Conservation (phyloP, 164 flowering plant genomes). For the Vitis vinifera region DNA sequence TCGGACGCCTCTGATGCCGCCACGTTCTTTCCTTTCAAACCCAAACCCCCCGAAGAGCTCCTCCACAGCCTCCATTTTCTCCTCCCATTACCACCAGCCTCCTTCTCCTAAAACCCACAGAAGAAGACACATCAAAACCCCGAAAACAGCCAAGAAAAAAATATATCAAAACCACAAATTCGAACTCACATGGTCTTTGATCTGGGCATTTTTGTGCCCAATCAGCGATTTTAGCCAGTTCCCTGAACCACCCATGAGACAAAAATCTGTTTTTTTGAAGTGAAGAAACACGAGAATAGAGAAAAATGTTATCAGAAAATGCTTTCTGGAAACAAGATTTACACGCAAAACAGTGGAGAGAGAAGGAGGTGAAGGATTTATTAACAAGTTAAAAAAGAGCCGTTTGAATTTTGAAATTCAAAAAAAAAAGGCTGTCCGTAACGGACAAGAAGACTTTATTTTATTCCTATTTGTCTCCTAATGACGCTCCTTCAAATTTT, state of each 20-base stretch:
- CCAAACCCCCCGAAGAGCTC: constrained; percentile 49
- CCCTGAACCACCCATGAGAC: constrained; percentile 76
- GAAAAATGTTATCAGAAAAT: not conserved
- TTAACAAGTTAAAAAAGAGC: not conserved
- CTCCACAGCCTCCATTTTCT: constrained; percentile 73
- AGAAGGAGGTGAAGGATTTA: not conserved
- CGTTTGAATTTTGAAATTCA: constrained; percentile 27
- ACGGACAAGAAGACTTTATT: constrained; percentile 2
- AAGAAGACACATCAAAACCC: not conserved
- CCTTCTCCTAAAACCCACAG: constrained; percentile 30
- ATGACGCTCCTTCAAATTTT: no score
- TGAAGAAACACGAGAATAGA: not conserved
- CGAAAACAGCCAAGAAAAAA: not conserved
- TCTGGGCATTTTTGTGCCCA: constrained; percentile 46
- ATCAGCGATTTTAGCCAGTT: constrained; percentile 83
- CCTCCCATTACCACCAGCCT: constrained; percentile 31
- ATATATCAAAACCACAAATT: constrained; percentile 2
- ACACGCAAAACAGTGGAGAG: not conserved
- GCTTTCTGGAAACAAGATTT: not conserved
- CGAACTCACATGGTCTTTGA: constrained; percentile 44
- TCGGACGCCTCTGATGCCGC: constrained; percentile 49
- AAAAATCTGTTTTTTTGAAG: not conserved
- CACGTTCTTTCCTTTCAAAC: constrained; percentile 25
- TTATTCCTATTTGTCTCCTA: no score
- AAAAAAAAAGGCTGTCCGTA: constrained; percentile 1